These are phyloP conservation scores for Halteria grandinella DNA, from an alignment of 73 alveolate genomes.

Conservation along the genomic window DNA sequence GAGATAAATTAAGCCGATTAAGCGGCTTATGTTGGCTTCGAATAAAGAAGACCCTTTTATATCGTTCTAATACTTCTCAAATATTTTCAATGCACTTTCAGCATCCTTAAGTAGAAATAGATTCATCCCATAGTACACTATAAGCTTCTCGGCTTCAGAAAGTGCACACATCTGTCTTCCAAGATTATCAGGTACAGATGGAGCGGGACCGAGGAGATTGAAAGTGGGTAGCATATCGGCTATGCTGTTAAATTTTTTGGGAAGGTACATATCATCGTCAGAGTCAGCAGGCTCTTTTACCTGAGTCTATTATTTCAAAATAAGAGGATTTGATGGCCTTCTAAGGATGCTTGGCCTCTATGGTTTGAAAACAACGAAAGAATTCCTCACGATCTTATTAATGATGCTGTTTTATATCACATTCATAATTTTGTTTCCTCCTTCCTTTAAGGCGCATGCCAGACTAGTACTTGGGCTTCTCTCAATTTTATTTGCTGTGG, in stretches of 20 bases:
- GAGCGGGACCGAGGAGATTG: no score
- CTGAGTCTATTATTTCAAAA: no score
- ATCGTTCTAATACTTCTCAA: slow-evolving; percentile 10
- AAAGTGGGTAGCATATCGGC: no score
- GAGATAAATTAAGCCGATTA: slow-evolving; percentile 26
- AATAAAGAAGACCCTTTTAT: background rate
- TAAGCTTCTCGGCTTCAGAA: slow-evolving; percentile 36
- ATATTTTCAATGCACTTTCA: slow-evolving; percentile 24
- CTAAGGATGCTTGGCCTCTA: background rate
- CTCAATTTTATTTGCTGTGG: no score
- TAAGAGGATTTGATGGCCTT: background rate
- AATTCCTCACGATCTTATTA: no score
- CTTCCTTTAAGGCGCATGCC: no score
- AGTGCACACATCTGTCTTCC: slow-evolving; percentile 2
- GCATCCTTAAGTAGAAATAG: slow-evolving; percentile 28
- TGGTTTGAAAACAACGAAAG: no score
- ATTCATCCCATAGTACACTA: slow-evolving; percentile 41
- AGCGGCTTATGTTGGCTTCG: slow-evolving; percentile 47
- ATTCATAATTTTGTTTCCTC: no score
- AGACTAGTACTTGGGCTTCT: no score
- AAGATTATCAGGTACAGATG: background rate
- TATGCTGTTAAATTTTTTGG: background rate
- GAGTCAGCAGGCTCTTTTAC: no score
- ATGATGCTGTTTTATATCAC: no score
- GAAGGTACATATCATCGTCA: no score